phyloP scores from a whole-genome alignment of 2,329 filamentous ascomycete genomes.

The Ophiocordyceps camponoti-leonardi region DNA sequence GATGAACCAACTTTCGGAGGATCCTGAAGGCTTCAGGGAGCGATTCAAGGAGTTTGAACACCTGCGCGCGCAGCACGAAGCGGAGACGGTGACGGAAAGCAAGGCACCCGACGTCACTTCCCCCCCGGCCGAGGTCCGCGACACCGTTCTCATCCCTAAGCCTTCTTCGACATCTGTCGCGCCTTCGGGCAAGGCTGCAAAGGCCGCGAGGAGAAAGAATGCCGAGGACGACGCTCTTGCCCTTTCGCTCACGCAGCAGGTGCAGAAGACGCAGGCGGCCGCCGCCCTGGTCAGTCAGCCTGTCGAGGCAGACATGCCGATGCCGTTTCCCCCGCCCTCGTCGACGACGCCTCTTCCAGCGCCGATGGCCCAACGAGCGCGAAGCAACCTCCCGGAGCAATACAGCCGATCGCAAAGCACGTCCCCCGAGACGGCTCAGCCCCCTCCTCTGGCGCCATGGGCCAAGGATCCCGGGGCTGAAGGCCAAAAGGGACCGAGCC shows the following conservation, averaged over 20 bases:
- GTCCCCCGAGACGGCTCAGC: conserved; percentile 45
- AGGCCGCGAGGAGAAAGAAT: conserved; percentile 11
- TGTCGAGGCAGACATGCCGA: conserved; percentile 46
- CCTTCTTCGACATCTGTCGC: conserved; percentile 1
- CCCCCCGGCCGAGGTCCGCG: background rate
- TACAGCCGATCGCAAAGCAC: conserved; percentile 57
- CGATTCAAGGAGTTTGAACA: conserved; percentile 73
- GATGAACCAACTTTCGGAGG: conserved; percentile 31
- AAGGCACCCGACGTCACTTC: background rate
- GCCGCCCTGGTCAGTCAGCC: conserved; percentile 28
- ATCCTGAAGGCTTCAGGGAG: conserved; percentile 45
- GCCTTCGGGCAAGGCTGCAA: conserved; percentile 1
- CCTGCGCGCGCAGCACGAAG: conserved; percentile 55
- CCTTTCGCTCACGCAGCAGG: conserved; percentile 73
- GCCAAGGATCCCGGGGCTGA: conserved; percentile 64
- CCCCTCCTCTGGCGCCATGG: conserved; percentile 79
- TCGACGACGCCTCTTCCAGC: conserved; percentile 73
- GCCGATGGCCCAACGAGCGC: conserved; percentile 70
- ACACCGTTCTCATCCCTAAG: background rate
- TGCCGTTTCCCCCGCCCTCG: conserved; percentile 55
- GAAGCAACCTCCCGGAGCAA: conserved; percentile 68
- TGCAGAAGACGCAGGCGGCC: conserved; percentile 53
- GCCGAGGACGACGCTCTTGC: conserved; percentile 23
- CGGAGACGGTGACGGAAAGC: conserved; percentile 17
- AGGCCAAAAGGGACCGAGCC: conserved; percentile 65